Percentiles rank a stretch among this genome's conserved stretches.
Evolutionary conservation across 2,329 filamentous ascomycete species (phyloP).

Genomic region (Davidsoniella virescens): DNA sequence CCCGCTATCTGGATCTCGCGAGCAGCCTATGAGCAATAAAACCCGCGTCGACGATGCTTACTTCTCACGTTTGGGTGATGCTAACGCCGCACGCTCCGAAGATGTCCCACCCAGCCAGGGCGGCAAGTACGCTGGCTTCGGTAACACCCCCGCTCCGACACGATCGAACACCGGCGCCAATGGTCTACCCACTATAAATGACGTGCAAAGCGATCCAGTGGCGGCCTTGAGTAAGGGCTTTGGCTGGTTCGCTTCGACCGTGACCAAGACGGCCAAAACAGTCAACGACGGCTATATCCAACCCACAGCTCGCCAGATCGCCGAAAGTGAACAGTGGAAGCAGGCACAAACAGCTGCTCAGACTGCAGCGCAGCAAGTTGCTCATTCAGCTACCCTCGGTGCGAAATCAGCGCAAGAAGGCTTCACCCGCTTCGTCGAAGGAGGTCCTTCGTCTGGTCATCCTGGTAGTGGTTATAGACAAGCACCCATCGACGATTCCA

Average conservation of each 20-base stretch:
- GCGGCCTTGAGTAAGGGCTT: conserved; percentile 82
- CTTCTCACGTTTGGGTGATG: conserved; percentile 69
- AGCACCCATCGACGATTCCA: conserved; percentile 41
- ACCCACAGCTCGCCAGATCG: conserved; percentile 65
- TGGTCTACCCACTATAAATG: conserved; percentile 55
- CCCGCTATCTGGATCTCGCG: conserved; percentile 16
- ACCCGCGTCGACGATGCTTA: conserved; percentile 68
- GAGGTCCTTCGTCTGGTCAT: conserved; percentile 29
- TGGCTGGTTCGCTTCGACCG: conserved; percentile 80
- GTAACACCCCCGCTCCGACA: conserved; percentile 47
- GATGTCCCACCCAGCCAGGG: conserved; percentile 73
- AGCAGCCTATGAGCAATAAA: conserved; percentile 25
- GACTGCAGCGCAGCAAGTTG: conserved; percentile 48
- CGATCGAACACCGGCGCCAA: conserved; percentile 20
- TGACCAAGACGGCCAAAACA: conserved; percentile 78
- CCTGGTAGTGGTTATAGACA: conserved; percentile 19
- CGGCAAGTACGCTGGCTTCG: conserved; percentile 84
- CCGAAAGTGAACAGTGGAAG: conserved; percentile 61
- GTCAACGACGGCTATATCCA: conserved; percentile 87
- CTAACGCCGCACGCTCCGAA: conserved; percentile 63
- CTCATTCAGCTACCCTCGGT: conserved; percentile 48
- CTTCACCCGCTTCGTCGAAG: conserved; percentile 80
- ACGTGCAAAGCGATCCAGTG: conserved; percentile 81
- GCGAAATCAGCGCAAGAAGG: conserved; percentile 61
- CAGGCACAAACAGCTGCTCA: conserved; percentile 31